Evolutionary conservation across 2,329 filamentous ascomycete genomes (phyloP), one percentile per base, ranked within the genome.

Genomic region (Trichoderma brevicompactum): DNA sequence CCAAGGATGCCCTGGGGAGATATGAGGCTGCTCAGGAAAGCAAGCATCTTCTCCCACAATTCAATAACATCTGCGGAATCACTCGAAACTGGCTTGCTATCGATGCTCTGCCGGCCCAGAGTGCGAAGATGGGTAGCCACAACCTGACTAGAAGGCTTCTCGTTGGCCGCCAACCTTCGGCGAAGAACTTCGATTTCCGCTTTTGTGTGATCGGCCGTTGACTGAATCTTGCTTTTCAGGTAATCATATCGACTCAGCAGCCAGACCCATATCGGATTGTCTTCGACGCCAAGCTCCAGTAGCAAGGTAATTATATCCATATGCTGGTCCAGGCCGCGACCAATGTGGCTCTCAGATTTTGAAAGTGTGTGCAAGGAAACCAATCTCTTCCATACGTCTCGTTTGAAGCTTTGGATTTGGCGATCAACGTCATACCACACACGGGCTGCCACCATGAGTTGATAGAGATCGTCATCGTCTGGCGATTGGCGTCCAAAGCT

Each of bases 211-310:
- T 98, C 93, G 60, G 92, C 92, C 13, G 89, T 90, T 0, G 85
- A 82, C 48, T 87, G 86, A 61, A 98, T 94, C 74, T 92, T 96
- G 69, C 88, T 88, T 77, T 95, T 97, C 64, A 99, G 83, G 73
- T 94, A 89, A 69, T 97, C 92, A 74, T 94, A 96, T 52, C 92
- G 89, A 73, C 92, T 97, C 64, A 94, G 81, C 32, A 99, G 86
- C 94, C 95, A 99, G 10, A 96, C 85, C 92, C 92, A 97, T 68
- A 99, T 96, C 1, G 95, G 95, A 72, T 96, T 99, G 66, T 98
- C 93, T 9, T 96, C 91, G 2, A 97, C 93, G 7, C 95, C 96
- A 19, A 99, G 82, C 76, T 99, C 94, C n/a, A 99, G 80, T 61
- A 99, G 83, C 41, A 97, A 83, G 23, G 88, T 85, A 63, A 99